Percentiles rank a stretch among this genome's conserved stretches.
Conservation (phyloP, 2,329 filamentous ascomycete species). For the Lachnellula hyalina region DNA sequence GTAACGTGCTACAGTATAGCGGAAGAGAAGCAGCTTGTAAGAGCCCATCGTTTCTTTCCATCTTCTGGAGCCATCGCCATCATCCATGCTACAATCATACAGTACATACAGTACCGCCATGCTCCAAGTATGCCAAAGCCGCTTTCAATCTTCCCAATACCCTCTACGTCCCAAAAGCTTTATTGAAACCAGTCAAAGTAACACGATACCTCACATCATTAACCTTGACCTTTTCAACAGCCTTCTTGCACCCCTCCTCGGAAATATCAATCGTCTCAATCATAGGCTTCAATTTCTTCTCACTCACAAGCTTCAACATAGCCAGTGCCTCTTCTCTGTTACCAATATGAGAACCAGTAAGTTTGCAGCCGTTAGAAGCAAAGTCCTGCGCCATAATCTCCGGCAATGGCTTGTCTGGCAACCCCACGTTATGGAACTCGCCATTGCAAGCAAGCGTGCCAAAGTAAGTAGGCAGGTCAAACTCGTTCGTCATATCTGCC, state of each 20-base stretch:
- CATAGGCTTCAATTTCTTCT: constrained; percentile 50
- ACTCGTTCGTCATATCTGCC: constrained; percentile 46
- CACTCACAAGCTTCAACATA: constrained; percentile 54
- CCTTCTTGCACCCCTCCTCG: constrained; percentile 63
- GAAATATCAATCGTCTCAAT: constrained; percentile 40
- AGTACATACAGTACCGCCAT: too few relatives aligned
- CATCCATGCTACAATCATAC: too few relatives aligned
- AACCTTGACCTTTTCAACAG: constrained; percentile 62
- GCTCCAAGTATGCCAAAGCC: too few relatives aligned
- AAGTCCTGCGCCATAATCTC: constrained; percentile 39
- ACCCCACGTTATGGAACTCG: constrained; percentile 53
- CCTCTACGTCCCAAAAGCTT: constrained; percentile 47
- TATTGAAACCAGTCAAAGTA: constrained; percentile 62
- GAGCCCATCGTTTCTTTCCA: too few relatives aligned
- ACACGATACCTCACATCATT: constrained; percentile 70
- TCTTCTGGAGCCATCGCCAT: too few relatives aligned
- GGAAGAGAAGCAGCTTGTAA: too few relatives aligned
- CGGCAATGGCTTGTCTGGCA: constrained; percentile 47
- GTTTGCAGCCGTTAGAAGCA: constrained; percentile 28
- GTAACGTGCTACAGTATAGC: too few relatives aligned
- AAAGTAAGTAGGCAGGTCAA: constrained; percentile 49
- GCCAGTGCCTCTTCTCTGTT: constrained; percentile 52
- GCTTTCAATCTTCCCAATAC: too few relatives aligned
- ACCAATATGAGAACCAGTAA: constrained; percentile 52
- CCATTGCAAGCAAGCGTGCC: constrained; percentile 47